A percentile compares a stretch with the other conserved stretches of the same genome.
phyloP scores from a whole-genome alignment of 208 protist genomes.

The Leishmania arabica region DNA sequence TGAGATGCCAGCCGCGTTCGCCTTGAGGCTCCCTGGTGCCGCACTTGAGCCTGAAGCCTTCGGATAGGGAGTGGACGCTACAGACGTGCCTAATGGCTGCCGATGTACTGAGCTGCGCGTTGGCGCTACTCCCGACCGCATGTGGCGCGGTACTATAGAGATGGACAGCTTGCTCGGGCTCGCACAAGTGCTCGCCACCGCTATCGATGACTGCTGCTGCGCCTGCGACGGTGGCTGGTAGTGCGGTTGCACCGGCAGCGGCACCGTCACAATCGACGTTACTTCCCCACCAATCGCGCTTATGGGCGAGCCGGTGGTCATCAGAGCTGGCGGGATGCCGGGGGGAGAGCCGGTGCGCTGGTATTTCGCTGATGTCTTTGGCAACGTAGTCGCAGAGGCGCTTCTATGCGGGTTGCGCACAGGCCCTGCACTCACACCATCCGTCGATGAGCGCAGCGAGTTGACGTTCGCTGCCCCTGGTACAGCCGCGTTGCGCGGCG shows the following conservation, averaged over 20 bases:
- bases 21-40: background rate
- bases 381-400: background rate
- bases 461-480: background rate
- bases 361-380: background rate
- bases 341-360: slow-evolving; percentile 1
- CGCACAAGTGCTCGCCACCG: background rate
- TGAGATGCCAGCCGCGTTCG: background rate
- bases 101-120: slow-evolving; percentile 11
- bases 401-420: background rate
- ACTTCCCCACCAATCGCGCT: background rate
- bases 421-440: background rate
- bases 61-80: background rate
- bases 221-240: background rate
- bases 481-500: background rate
- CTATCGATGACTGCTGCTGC: background rate
- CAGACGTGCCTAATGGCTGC: background rate
- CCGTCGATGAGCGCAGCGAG: background rate
- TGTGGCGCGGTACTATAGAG: slow-evolving; percentile 15
- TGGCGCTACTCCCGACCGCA: slow-evolving; percentile 2
- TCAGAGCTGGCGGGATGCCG: background rate
- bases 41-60: background rate
- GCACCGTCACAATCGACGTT: background rate
- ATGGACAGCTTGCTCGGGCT: slow-evolving; percentile 5
- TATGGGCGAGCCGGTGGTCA: background rate
- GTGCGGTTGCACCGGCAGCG: background rate